Percentiles rank a stretch among this genome's conserved stretches.
phyloP scores from a whole-genome alignment of 768 basidiomycete genomes.

The Psilocybe cubensis region DNA sequence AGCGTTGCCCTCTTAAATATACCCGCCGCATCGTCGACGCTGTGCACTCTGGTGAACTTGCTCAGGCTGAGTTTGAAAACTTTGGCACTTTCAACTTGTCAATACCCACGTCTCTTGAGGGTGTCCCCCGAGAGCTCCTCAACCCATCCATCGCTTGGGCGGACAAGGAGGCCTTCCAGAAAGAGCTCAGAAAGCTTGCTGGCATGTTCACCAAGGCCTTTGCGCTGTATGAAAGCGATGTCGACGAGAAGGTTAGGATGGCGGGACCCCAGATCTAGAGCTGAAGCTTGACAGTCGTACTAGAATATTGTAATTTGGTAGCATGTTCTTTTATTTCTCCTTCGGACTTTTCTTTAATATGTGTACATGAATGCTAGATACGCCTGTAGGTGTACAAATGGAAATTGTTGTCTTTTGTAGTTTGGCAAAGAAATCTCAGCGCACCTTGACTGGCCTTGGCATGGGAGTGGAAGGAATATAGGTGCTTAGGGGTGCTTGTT shows the following conservation, averaged over 20 bases:
- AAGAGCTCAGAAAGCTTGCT: conserved; percentile 85
- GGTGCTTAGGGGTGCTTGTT: conserved; percentile 66
- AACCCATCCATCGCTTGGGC: conserved; percentile 89
- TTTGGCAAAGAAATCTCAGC: too few species aligned
- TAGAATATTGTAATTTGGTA: conserved; percentile 5
- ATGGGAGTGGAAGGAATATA: background rate
- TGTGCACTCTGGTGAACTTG: conserved; percentile 92
- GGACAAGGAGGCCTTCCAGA: conserved; percentile 87
- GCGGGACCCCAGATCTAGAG: conserved; percentile 71
- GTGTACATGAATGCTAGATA: conserved; percentile 20
- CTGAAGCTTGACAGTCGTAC: background rate
- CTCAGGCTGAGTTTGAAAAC: conserved; percentile 83
- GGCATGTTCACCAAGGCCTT: conserved; percentile 97
- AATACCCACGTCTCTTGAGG: conserved; percentile 81
- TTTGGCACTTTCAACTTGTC: conserved; percentile 84
- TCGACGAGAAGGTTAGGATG: conserved; percentile 75
- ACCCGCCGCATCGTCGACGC: conserved; percentile 97
- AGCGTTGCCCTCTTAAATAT: conserved; percentile 95
- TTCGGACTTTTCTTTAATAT: conserved; percentile 12
- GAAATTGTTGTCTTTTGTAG: background rate
- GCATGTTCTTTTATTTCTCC: conserved; percentile 1
- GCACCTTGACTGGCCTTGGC: too few species aligned
- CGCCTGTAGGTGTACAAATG: conserved; percentile 1
- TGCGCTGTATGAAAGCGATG: conserved; percentile 87
- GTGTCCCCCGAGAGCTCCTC: conserved; percentile 89